Evolutionary conservation across 140 eudicot species (phyloP).

Genomic region (Bidens hawaiensis): DNA sequence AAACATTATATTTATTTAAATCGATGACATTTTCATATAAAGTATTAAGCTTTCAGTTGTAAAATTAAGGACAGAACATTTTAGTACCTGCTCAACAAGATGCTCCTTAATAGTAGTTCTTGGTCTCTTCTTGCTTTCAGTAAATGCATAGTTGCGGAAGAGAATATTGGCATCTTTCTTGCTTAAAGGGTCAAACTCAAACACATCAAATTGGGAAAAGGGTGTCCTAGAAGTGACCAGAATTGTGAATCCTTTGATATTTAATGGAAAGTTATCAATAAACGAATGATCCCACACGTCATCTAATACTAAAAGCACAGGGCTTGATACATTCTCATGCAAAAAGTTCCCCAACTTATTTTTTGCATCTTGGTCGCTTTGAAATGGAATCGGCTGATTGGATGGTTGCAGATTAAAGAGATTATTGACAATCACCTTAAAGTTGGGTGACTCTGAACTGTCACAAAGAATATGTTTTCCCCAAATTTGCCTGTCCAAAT

Average conservation of each 20-base stretch:
- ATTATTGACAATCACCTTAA: slow-evolving; percentile 27
- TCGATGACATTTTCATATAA: too few species aligned
- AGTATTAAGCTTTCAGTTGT: too few species aligned
- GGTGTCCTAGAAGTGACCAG: slow-evolving; percentile 47
- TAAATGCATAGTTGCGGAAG: slow-evolving; percentile 30
- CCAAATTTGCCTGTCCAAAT: too few species aligned
- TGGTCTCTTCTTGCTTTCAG: slow-evolving; percentile 26
- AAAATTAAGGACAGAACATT: not conserved
- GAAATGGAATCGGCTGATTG: slow-evolving; percentile 4
- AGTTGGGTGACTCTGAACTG: slow-evolving; percentile 33
- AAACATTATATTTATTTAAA: too few species aligned
- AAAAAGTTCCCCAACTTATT: slow-evolving; percentile 24
- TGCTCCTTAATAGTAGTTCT: slow-evolving; percentile 9
- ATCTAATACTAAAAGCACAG: slow-evolving; percentile 48
- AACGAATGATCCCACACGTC: slow-evolving; percentile 45
- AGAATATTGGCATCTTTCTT: slow-evolving; percentile 41
- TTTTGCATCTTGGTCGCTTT: slow-evolving; percentile 36
- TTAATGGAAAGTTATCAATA: slow-evolving; percentile 15
- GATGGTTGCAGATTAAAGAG: slow-evolving; percentile 20
- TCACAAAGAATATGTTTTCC: slow-evolving; percentile 33
- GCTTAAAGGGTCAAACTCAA: slow-evolving; percentile 31
- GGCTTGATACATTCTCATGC: too few species aligned
- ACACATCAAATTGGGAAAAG: slow-evolving; percentile 16
- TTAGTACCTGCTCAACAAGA: slow-evolving; percentile 45
- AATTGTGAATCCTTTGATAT: slow-evolving; percentile 25